These are phyloP conservation scores for Fusarium duplospermum DNA, from an alignment of 2,329 filamentous ascomycete species.

Conservation along the genomic window DNA sequence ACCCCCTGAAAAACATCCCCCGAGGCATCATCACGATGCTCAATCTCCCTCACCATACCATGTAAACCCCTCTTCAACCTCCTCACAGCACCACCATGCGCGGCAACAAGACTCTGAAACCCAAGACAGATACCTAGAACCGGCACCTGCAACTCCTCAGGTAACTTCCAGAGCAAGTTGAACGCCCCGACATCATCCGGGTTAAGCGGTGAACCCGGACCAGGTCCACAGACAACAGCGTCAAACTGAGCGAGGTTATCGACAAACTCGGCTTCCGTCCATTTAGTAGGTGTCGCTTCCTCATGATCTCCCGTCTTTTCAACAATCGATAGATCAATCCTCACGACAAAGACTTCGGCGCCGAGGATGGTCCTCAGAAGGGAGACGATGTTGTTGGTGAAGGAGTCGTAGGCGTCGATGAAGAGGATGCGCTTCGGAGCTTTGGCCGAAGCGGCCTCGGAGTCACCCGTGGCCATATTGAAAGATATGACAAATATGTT, in stretches of 20 bases:
- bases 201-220: constrained; percentile 82
- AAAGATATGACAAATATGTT: no score
- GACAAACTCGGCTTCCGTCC: constrained; percentile 58
- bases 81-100: constrained; percentile 74
- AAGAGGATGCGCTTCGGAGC: constrained; percentile 74
- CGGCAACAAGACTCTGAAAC: constrained; percentile 82
- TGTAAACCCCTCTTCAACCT: constrained; percentile 80
- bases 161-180: constrained; percentile 77
- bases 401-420: constrained; percentile 96
- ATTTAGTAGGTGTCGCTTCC: constrained; percentile 29
- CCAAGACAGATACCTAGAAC: constrained; percentile 91
- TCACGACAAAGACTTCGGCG: constrained; percentile 68
- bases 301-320: constrained; percentile 42
- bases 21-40: constrained; percentile 57
- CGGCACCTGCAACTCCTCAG: constrained; percentile 71
- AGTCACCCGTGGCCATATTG: constrained; percentile 38
- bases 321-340: constrained; percentile 62
- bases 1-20: constrained; percentile 75
- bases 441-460: constrained; percentile 16
- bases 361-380: constrained; percentile 78
- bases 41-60: constrained; percentile 79
- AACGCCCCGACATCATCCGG: constrained; percentile 86
- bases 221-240: constrained; percentile 90
- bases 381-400: constrained; percentile 93
- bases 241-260: constrained; percentile 70